These are phyloP conservation scores for Vitis amurensis DNA, from an alignment of 164 flowering plant species.

Conservation along the genomic window DNA sequence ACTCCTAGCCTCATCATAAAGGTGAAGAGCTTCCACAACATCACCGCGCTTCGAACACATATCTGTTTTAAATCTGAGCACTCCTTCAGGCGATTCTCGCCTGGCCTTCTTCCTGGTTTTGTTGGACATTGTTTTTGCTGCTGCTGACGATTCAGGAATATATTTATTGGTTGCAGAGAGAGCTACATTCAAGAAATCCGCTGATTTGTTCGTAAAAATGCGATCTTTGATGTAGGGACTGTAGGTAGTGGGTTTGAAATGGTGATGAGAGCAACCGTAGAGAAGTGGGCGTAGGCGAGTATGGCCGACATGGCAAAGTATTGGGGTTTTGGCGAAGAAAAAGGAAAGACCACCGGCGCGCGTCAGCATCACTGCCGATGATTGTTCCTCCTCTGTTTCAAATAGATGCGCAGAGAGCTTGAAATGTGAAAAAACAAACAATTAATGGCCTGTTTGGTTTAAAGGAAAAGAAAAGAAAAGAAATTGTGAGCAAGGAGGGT, in stretches of 20 bases:
- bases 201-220: constrained; percentile 4
- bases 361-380: no score
- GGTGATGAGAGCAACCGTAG: neutral
- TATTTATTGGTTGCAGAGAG: constrained; percentile 8
- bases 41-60: constrained; percentile 67
- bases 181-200: constrained; percentile 18
- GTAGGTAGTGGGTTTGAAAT: neutral
- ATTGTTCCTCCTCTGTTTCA: no score
- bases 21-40: constrained; percentile 54
- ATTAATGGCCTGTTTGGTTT: no score
- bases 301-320: neutral
- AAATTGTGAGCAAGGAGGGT: no score
- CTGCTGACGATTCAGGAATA: constrained; percentile 3
- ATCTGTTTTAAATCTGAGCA: constrained; percentile 52
- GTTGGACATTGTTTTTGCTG: constrained; percentile 7
- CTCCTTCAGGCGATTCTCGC: constrained; percentile 56
- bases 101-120: constrained; percentile 44
- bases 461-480: no score
- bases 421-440: no score
- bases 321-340: constrained; percentile 20
- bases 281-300: neutral
- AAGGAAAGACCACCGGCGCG: constrained; percentile 2
- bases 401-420: no score
- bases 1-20: constrained; percentile 70
- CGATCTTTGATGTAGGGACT: no score